phyloP scores from a whole-genome alignment of 192 early-diverging fungal genomes.

The Coemansia sp. region DNA sequence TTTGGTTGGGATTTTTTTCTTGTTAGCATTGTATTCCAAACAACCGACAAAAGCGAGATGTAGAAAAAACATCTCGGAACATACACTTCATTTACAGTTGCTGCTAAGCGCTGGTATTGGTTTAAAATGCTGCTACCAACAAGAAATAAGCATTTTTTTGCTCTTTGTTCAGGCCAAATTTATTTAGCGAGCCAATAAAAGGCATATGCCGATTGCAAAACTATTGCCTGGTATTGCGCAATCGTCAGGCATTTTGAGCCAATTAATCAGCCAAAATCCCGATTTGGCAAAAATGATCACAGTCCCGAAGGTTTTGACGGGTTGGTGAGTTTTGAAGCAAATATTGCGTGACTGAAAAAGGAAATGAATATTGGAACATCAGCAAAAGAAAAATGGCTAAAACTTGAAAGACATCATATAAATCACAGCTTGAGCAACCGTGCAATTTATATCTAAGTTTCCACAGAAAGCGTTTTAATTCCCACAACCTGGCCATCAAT shows the following conservation, averaged over 20 bases:
- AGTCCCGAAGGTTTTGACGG: too few relatives aligned
- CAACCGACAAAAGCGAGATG: too few relatives aligned
- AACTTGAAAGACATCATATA: background rate
- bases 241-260: constrained; percentile 8
- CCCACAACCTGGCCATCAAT: constrained; percentile 49
- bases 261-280: background rate
- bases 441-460: constrained; percentile 20
- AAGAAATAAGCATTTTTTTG: background rate
- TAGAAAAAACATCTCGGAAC: too few relatives aligned
- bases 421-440: background rate
- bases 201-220: constrained; percentile 9
- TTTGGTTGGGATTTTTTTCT: too few relatives aligned
- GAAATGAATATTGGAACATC: background rate
- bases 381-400: background rate
- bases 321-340: too few relatives aligned
- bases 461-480: constrained; percentile 48
- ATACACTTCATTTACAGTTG: too few relatives aligned
- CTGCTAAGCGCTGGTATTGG: too few relatives aligned
- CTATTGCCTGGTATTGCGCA: constrained; percentile 4
- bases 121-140: too few relatives aligned
- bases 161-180: background rate
- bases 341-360: background rate
- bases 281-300: background rate
- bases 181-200: background rate
- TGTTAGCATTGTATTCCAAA: too few relatives aligned